Base-by-base conservation (phyloP, 352 stramenopile species). In the Pythium dissotocum region DNA sequence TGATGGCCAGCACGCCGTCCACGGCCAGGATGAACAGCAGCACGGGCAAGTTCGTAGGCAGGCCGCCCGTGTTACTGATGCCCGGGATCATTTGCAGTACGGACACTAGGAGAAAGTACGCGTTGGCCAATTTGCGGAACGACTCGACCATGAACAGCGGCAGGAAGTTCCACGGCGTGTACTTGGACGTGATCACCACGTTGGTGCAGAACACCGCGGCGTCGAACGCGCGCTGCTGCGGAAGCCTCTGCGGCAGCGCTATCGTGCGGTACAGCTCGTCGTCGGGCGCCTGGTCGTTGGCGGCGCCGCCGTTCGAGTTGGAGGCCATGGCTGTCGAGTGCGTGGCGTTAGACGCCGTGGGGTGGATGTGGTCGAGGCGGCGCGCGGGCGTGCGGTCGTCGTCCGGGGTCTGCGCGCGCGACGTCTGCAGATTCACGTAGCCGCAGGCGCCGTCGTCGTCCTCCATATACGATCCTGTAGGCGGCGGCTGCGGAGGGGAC, bases 21-120 rank as follows among this genome's bases (percentile, higher is more conserved):
- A 98, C 82, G 5, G 79, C 70, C n/a, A 98, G 70, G 48, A 98
- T 95, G 60, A 97, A 92, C 10, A 91, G 58, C 3, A 98, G 80
- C 36, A 95, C 89, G 0, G 90, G 78, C 32, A 97, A 59, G 55
- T 89, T 97, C 7, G 91, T 82, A 1, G 92, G 90, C 8, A 96
- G 64, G 0, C 83, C 78, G 63, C 75, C 74, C 7, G 93, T 97
- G 65, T 97, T 97, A 36, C 76, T 91, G 77, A 98, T 96, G 9
- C 52, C 67, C 40, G 72, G 77, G 63, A 97, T 85, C 24, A 71
- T 85, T 68, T 97, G 87, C 9, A 98, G 73, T 30, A 90, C 73
- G 7, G 88, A 96, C 14, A 98, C 88, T 18, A 97, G 74, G 9
- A 98, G 69, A 61, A 98, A 98, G 70, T 98, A 98, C 24, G 92